Base-by-base conservation (phyloP, 768 basidiomycete species). In the Kwoniella dendrophila region DNA sequence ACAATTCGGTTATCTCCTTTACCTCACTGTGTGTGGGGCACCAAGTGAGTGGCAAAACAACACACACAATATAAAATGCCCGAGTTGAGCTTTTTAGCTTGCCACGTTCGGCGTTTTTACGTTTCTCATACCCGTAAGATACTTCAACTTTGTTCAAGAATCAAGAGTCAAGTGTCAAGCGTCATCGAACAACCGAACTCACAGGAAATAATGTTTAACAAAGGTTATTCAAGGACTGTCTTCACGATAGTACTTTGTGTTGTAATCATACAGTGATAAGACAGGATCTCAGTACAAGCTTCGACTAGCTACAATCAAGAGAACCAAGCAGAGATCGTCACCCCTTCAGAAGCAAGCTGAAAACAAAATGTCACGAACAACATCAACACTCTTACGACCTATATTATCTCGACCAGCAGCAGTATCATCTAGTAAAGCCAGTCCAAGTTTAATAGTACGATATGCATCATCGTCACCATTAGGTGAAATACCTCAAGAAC, bases 31-130 rank as follows among this genome's bases (percentile, higher is more conserved):
- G n/a, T 38, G 33, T 30, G 33, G 20, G 51, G 33, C 51, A 38
- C 51, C 51, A 33, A 22, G 45, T 47, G 41, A 7, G 5, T 43
- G 6, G 41, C 6, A 43, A 43, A n/a, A n/a, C n/a, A n/a, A n/a
- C n/a, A n/a, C n/a, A n/a, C n/a, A n/a, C n/a, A n/a, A n/a, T n/a
- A n/a, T n/a, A n/a, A n/a, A n/a, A n/a, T n/a, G n/a, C n/a, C n/a
- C n/a, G n/a, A n/a, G n/a, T n/a, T n/a, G n/a, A n/a, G n/a, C n/a
- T n/a, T 8, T 5, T 32, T 3, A 44, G 20, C 26, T 26, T 45
- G 62, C 62, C 62, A 56, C 62, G 20, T 45, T 63, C 56, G 55
- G 56, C 49, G 34, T 56, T 63, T 49, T 29, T 20, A 26, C n/a
- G n/a, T n/a, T n/a, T n/a, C 16, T 43, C 18, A 22, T 40, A 33